Base-by-base conservation (phyloP, 495 filamentous ascomycete species). In the Schizothecium vesticola region DNA sequence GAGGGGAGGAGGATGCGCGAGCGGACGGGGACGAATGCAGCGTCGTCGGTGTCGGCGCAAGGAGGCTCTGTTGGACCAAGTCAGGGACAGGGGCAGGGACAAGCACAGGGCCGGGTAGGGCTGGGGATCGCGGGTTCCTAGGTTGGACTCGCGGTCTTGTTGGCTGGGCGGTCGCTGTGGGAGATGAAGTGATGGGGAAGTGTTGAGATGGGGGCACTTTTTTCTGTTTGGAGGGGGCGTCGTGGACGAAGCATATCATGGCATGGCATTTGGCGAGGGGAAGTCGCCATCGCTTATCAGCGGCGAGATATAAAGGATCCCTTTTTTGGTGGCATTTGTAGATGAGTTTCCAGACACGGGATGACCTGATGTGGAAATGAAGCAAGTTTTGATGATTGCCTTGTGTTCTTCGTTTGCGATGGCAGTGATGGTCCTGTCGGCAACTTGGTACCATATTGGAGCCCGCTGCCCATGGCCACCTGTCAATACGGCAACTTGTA, bases 1-100 rank as follows among this genome's bases (percentile, higher is more conserved):
- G 95, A 99, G 79, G 95, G 95, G 16, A 82, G 95, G 43, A 84
- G 94, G 64, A 88, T 97, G 82, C 82, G 95, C 62, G 94, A 95
- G 72, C 78, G 90, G 28, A 77, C 75, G 10, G 79, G 79, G 21
- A 79, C 79, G 59, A 74, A 73, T 25, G 57, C 69, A 11, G 29
- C 28, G 26, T 60, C 21, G n/a, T 28, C 65, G 13, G 65, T 58
- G 22, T 66, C 57, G 5, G 65, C n/a, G n/a, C 23, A 28, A 23
- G 56, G 28, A 11, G 29, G 43, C 0, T 16, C 43, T 8, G 16
- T 7, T 8, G 43, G 43, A 3, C 43, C 43, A n/a, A 19, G 43
- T 51, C 43, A 19, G 19, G 43, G 43, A 19, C 36, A 43, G 36
- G 36, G 36, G 0, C 43, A 51, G 43, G 43, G 43, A 0, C 43